Base-by-base conservation (phyloP, 129 eudicot genomes). In the Mikania micrantha region DNA sequence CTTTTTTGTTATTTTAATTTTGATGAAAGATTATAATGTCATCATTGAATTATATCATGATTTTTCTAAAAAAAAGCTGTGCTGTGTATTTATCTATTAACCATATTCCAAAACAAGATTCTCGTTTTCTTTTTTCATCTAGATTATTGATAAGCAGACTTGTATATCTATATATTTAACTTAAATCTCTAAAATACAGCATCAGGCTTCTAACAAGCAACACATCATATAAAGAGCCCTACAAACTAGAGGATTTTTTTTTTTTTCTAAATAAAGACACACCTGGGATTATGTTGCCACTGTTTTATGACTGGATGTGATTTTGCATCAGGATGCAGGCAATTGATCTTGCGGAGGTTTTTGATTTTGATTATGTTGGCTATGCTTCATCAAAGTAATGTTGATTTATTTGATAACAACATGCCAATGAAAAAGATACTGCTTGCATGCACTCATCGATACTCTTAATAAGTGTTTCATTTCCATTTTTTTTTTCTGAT, bases 241-340 rank as follows among this genome's bases (percentile, higher is more conserved):
- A 25, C 39, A 34, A 47, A 28, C 5, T 47, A 61, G 36, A 47
- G 29, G 21, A 29, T 5, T 45, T 47, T 45, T 5, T 25, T 57
- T 53, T 5, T 45, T 47, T 45, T 5, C 13, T 57, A 22, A 24
- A 22, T 5, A 57, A 27, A 57, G 21, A n/a, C 29, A 27, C 21
- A 15, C 28, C 21, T 6, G 38, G 28, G 15, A 29, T 6, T 39
- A 57, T 28, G 13, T 11, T 67, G 40, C 41, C 59, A 45, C 19
- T 42, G 44, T 66, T 32, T 66, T 45, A 66, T 28, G 42, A 56
- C 36, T 56, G 38, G 62, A 56, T n/a, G n/a, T n/a, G n/a, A n/a
- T n/a, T n/a, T n/a, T n/a, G n/a, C n/a, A n/a, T n/a, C n/a, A n/a
- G n/a, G n/a, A n/a, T 56, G 5, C 36, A 25, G 24, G 60, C 34